Conservation (phyloP, 805 yeast genomes). For the Monosporozyma aquatica region DNA sequence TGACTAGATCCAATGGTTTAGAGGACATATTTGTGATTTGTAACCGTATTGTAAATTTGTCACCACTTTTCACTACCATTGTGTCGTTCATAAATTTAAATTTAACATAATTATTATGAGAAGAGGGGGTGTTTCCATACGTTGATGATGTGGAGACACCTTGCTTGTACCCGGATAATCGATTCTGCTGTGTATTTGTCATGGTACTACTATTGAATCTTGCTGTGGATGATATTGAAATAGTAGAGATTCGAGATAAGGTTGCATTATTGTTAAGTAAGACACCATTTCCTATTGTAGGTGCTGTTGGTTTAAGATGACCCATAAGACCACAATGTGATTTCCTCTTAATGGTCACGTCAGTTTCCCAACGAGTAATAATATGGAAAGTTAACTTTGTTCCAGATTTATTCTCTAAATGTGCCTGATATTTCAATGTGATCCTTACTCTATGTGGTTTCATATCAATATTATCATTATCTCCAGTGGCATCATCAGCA, state of each 20-base stretch:
- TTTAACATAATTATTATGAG: slow-evolving; percentile 12
- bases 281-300: slow-evolving; percentile 1
- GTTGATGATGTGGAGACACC: not conserved
- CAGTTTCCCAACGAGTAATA: slow-evolving; percentile 27
- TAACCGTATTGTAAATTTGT: slow-evolving; percentile 18
- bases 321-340: not conserved
- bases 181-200: not conserved
- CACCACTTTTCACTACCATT: slow-evolving; percentile 16
- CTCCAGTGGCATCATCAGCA: not conserved
- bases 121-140: too few species aligned
- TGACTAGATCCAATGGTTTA: slow-evolving; percentile 20
- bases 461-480: not conserved
- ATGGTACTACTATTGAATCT: slow-evolving; percentile 1
- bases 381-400: slow-evolving; percentile 11
- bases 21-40: slow-evolving; percentile 25
- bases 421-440: slow-evolving; percentile 15
- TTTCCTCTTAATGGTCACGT: slow-evolving; percentile 21
- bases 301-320: slow-evolving; percentile 4
- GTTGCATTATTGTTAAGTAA: slow-evolving; percentile 1
- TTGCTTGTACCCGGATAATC: not conserved
- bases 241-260: slow-evolving; percentile 4
- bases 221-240: slow-evolving; percentile 2
- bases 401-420: too few species aligned
- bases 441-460: slow-evolving; percentile 21
- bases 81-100: slow-evolving; percentile 22